These are phyloP conservation scores for Ascomycota sp. DNA, from an alignment of 2,329 filamentous ascomycete species.

Conservation along the genomic window DNA sequence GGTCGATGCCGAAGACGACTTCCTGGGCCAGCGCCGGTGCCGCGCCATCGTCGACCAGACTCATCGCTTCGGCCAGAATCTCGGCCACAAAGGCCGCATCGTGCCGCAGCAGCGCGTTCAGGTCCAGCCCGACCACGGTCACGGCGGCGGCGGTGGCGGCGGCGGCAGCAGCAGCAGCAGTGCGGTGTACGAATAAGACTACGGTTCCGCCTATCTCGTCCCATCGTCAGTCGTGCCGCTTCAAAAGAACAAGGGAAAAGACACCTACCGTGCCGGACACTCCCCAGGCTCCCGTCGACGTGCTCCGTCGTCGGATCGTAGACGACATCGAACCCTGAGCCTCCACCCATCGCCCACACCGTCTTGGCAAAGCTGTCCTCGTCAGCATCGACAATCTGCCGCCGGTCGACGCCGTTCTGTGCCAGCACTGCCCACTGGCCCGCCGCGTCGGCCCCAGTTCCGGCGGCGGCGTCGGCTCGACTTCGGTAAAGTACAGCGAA, in stretches of 20 bases:
- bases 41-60: slow-evolving; percentile 1
- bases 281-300: slow-evolving; percentile 12
- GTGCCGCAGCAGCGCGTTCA: slow-evolving; percentile 11
- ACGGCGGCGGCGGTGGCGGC: slow-evolving; percentile 4
- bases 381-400: slow-evolving; percentile 18
- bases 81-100: slow-evolving; percentile 12
- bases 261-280: slow-evolving; percentile 15
- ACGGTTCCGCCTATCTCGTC: slow-evolving; percentile 16
- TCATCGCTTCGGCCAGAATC: slow-evolving; percentile 7
- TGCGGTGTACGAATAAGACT: slow-evolving; percentile 11
- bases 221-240: no score
- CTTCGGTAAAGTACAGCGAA: slow-evolving; percentile 8
- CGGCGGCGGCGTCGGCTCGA: slow-evolving; percentile 1
- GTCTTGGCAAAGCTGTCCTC: slow-evolving; percentile 13
- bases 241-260: not conserved
- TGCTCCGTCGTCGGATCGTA: slow-evolving; percentile 23
- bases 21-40: no score
- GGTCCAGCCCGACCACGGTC: slow-evolving; percentile 14
- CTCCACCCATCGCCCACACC: slow-evolving; percentile 12
- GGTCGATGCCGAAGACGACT: slow-evolving; percentile 5
- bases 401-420: slow-evolving; percentile 11
- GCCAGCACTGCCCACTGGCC: slow-evolving; percentile 18
- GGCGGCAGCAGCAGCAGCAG: slow-evolving; percentile 4
- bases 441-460: slow-evolving; percentile 7
- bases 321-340: slow-evolving; percentile 19